A percentile compares a stretch with the other conserved stretches of the same genome.
Conservation (phyloP, 2,329 filamentous ascomycete genomes). For the Phialophora macrospora region DNA sequence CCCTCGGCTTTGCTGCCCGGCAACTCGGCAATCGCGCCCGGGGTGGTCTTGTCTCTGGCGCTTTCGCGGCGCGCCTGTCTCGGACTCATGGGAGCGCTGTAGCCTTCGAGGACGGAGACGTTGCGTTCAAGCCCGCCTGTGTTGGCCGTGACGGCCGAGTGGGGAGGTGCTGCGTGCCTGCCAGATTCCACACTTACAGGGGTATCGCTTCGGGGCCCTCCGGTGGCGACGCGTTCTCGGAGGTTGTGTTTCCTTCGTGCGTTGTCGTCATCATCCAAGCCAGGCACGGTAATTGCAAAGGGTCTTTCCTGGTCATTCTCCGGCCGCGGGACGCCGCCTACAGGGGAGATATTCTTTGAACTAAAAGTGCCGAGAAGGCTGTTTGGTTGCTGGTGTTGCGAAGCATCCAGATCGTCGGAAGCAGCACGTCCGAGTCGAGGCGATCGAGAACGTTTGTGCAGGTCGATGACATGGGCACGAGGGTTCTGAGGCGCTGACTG, state of each 20-base stretch:
- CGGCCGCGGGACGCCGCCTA: constrained; percentile 41
- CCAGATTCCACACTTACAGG: constrained; percentile 24
- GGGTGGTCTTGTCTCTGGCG: constrained; percentile 42
- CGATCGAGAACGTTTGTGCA: constrained; percentile 47
- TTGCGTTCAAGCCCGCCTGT: constrained; percentile 16
- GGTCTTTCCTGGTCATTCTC: constrained; percentile 47
- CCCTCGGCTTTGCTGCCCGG: constrained; percentile 42
- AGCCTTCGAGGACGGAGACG: constrained; percentile 19
- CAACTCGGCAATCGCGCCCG: constrained; percentile 33
- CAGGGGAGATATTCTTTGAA: constrained; percentile 40
- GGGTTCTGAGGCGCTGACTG: not conserved
- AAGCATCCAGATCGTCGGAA: constrained; percentile 37
- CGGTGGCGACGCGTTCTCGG: constrained; percentile 12
- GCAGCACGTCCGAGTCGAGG: constrained; percentile 42
- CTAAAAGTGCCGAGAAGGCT: constrained; percentile 44
- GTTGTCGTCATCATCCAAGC: constrained; percentile 30
- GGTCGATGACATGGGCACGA: constrained; percentile 42
- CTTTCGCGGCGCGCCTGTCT: constrained; percentile 22
- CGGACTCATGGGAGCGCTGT: not conserved
- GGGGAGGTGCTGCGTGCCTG: not conserved
- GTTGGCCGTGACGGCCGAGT: not conserved
- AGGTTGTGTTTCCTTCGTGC: constrained; percentile 7
- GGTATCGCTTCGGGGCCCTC: constrained; percentile 18
- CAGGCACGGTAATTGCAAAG: constrained; percentile 46
- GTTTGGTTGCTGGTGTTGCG: constrained; percentile 22